Evolutionary conservation across 495 filamentous ascomycete genomes (phyloP).

Genomic region (Aspergillus panamensis): DNA sequence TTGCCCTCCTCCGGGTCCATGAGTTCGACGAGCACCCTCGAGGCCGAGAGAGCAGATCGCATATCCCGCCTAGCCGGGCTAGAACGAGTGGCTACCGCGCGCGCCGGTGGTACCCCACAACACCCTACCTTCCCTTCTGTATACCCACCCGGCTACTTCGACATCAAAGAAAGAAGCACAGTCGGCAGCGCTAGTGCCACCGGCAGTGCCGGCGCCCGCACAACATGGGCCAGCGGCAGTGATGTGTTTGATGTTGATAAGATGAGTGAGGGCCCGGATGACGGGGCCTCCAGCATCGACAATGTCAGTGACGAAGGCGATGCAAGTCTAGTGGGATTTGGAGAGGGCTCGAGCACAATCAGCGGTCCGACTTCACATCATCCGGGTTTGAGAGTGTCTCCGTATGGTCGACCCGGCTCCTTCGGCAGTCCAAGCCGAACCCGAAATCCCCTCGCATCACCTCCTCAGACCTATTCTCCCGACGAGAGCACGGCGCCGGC

Average conservation of each 20-base stretch:
- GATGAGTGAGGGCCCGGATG: slow-evolving; percentile 69
- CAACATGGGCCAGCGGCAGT: slow-evolving; percentile 69
- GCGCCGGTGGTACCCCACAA: slow-evolving; percentile 42
- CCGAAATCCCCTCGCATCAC: slow-evolving; percentile 28
- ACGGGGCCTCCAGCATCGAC: slow-evolving; percentile 59
- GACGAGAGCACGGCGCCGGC: neutral
- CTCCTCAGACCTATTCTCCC: slow-evolving; percentile 21
- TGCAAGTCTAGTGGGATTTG: slow-evolving; percentile 77
- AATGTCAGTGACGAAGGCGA: slow-evolving; percentile 76
- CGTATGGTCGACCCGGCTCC: slow-evolving; percentile 34
- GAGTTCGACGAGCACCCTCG: slow-evolving; percentile 64
- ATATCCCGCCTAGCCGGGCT: slow-evolving; percentile 87
- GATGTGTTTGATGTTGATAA: slow-evolving; percentile 61
- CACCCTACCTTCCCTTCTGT: slow-evolving; percentile 23
- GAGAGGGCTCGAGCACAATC: slow-evolving; percentile 80
- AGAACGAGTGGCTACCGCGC: slow-evolving; percentile 69
- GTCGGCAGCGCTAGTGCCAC: slow-evolving; percentile 81
- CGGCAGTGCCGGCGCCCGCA: slow-evolving; percentile 67
- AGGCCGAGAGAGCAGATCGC: slow-evolving; percentile 88
- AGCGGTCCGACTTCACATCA: slow-evolving; percentile 63
- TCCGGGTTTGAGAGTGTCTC: slow-evolving; percentile 30
- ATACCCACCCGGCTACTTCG: slow-evolving; percentile 62
- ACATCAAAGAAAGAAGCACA: slow-evolving; percentile 72
- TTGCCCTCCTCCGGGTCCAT: slow-evolving; percentile 47
- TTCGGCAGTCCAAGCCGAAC: slow-evolving; percentile 35